phyloP scores from a whole-genome alignment of 2,329 filamentous ascomycete species.

The Hymenoscyphus salicellus region DNA sequence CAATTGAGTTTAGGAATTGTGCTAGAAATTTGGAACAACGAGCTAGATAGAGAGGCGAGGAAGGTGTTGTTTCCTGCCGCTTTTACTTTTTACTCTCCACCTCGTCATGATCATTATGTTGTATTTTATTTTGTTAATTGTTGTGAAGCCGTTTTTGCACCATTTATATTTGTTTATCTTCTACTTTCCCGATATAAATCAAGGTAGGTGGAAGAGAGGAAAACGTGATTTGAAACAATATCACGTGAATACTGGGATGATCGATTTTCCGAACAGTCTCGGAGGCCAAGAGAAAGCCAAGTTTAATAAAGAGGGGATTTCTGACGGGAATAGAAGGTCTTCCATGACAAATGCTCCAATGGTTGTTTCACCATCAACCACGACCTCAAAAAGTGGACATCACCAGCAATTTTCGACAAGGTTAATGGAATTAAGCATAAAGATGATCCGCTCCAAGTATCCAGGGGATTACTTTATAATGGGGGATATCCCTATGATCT shows the following conservation, averaged over 20 bases:
- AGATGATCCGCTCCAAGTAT: not conserved
- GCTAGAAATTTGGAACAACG: no score
- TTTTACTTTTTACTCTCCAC: no score
- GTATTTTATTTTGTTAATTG: no score
- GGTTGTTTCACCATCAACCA: slow-evolving; percentile 1
- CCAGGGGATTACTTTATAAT: not conserved
- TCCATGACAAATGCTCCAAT: slow-evolving; percentile 1
- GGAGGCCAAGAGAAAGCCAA: not conserved
- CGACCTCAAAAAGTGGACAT: not conserved
- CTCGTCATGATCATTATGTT: no score
- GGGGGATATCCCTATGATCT: not conserved
- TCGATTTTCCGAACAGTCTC: not conserved
- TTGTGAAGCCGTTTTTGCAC: no score
- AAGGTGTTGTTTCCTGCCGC: no score
- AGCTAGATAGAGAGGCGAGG: no score
- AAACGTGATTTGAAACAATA: not conserved
- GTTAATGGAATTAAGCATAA: not conserved
- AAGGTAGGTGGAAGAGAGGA: no score
- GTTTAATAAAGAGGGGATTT: not conserved
- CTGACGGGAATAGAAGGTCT: not conserved
- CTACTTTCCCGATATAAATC: no score
- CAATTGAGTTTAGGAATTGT: no score
- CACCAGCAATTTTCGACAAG: not conserved
- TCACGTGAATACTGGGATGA: not conserved
- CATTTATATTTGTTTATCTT: no score